These are phyloP conservation scores for Pythium vanterpoolii DNA, from an alignment of 352 stramenopile species.

Conservation along the genomic window DNA sequence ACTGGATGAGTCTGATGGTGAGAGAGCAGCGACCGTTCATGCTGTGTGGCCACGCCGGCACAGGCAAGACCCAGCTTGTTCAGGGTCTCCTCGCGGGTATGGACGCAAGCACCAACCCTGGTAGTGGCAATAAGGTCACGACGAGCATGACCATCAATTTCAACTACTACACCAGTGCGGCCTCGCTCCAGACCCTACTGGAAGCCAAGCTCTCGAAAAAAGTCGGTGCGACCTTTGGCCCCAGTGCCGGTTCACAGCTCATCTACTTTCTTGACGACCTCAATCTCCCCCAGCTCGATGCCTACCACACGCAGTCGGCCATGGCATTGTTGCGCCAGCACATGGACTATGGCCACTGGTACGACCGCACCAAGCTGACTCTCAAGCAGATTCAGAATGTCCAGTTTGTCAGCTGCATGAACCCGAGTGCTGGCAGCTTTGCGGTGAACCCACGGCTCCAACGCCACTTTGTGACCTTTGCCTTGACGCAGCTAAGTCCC, in stretches of 20 bases:
- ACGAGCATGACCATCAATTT: slow-evolving; percentile 81
- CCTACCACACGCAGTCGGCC: slow-evolving; percentile 93
- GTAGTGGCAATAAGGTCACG: slow-evolving; percentile 33
- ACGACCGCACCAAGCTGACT: slow-evolving; percentile 92
- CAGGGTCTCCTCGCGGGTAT: slow-evolving; percentile 73
- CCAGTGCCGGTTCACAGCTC: slow-evolving; percentile 73
- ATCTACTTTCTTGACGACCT: slow-evolving; percentile 97
- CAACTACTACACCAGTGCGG: slow-evolving; percentile 80
- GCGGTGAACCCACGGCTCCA: slow-evolving; percentile 93
- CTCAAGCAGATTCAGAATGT: slow-evolving; percentile 93
- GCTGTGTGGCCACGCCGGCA: slow-evolving; percentile 90
- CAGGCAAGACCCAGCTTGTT: slow-evolving; percentile 93
- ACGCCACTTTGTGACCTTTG: slow-evolving; percentile 95
- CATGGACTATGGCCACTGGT: slow-evolving; percentile 94
- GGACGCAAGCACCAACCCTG: slow-evolving; percentile 26
- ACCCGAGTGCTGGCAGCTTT: slow-evolving; percentile 92
- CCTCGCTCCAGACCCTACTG: slow-evolving; percentile 77
- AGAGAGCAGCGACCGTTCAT: slow-evolving; percentile 91
- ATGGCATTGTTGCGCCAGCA: slow-evolving; percentile 94
- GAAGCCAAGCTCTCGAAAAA: slow-evolving; percentile 89
- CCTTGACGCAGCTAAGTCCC: slow-evolving; percentile 81
- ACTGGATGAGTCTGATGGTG: slow-evolving; percentile 94
- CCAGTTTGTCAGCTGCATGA: slow-evolving; percentile 96
- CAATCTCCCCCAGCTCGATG: slow-evolving; percentile 93
- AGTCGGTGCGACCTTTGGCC: slow-evolving; percentile 81